These are phyloP conservation scores for Coniella vitis DNA, from an alignment of 2,329 filamentous ascomycete species.

Conservation along the genomic window DNA sequence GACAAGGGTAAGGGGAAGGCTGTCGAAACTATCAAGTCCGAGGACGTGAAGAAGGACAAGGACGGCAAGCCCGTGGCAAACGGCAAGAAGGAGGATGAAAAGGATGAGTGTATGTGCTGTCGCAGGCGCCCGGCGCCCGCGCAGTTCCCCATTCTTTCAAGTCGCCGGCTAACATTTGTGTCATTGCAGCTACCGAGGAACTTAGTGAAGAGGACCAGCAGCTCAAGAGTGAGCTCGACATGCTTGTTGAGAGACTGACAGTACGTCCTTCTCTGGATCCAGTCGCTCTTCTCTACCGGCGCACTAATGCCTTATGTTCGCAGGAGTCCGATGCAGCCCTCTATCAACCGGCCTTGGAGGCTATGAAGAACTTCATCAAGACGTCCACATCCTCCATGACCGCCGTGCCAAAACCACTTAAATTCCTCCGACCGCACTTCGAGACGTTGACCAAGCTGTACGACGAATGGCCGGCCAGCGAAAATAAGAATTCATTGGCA, in stretches of 20 bases:
- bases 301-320: conserved; percentile 17
- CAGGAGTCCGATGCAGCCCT: conserved; percentile 81
- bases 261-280: conserved; percentile 36
- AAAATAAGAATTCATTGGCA: conserved; percentile 83
- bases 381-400: conserved; percentile 99
- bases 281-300: neutral
- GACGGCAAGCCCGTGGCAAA: conserved; percentile 65
- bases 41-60: conserved; percentile 54
- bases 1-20: conserved; percentile 98
- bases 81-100: conserved; percentile 72
- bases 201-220: conserved; percentile 97
- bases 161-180: conserved; percentile 30
- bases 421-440: conserved; percentile 96
- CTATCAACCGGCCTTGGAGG: conserved; percentile 87
- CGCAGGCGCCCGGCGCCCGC: neutral
- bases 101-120: conserved; percentile 38
- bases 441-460: conserved; percentile 81
- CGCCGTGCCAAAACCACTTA: conserved; percentile 94
- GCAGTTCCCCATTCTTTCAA: conserved; percentile 7
- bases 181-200: conserved; percentile 60
- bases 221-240: conserved; percentile 94
- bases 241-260: conserved; percentile 92
- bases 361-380: conserved; percentile 98
- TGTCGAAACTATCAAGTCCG: conserved; percentile 53
- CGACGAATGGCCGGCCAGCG: conserved; percentile 77